phyloP scores from a whole-genome alignment of 345 rosid species.

The Jatropha curcas region DNA sequence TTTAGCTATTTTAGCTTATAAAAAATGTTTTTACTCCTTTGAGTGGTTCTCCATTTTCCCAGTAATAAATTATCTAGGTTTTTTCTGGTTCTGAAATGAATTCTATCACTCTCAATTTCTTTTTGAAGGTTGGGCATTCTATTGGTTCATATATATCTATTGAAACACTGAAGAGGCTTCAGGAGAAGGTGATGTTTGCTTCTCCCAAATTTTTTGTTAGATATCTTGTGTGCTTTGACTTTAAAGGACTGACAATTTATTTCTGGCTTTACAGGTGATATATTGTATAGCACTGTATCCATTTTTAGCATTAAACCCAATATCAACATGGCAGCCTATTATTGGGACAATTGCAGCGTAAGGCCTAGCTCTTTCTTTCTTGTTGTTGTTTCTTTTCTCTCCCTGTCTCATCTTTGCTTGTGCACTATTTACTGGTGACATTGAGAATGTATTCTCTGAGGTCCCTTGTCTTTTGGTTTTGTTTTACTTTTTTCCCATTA shows the following conservation, averaged over 20 bases:
- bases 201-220: too few relatives aligned
- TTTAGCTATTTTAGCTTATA: too few relatives aligned
- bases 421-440: neutral
- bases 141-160: constrained; percentile 73
- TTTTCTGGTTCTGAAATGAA: too few relatives aligned
- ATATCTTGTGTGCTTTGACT: constrained; percentile 3
- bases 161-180: constrained; percentile 53
- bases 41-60: too few relatives aligned
- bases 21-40: too few relatives aligned
- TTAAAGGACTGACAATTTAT: constrained; percentile 3
- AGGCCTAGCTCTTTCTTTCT: constrained; percentile 21
- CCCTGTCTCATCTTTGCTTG: neutral
- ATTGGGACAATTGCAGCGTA: constrained; percentile 59
- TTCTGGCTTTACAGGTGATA: constrained; percentile 43
- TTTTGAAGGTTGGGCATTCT: constrained; percentile 78
- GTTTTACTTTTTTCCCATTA: too few relatives aligned
- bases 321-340: constrained; percentile 49
- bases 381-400: neutral
- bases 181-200: constrained; percentile 48
- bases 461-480: too few relatives aligned
- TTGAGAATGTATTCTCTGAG: neutral
- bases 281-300: constrained; percentile 74
- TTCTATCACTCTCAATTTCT: too few relatives aligned
- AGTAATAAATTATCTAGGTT: too few relatives aligned
- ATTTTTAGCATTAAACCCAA: constrained; percentile 58